phyloP scores from a whole-genome alignment of 768 basidiomycete genomes.

The Termitomyces sp. region DNA sequence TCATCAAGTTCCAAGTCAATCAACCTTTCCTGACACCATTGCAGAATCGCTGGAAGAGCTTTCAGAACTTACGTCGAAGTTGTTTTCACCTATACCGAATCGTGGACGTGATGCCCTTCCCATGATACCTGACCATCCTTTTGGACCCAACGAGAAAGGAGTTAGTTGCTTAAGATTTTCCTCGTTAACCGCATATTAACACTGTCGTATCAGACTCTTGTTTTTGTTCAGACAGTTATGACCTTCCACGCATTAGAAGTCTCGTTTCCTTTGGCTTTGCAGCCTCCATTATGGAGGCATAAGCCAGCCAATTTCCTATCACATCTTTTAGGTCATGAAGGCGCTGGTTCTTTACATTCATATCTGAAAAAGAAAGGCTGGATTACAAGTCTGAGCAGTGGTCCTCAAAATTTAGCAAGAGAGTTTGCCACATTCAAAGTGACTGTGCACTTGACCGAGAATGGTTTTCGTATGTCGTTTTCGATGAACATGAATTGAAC shows the following conservation, averaged over 20 bases:
- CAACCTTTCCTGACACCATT: slow-evolving; percentile 1
- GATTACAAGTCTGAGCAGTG: slow-evolving; percentile 70
- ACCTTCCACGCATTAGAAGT: slow-evolving; percentile 80
- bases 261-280: slow-evolving; percentile 70
- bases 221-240: slow-evolving; percentile 87
- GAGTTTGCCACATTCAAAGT: slow-evolving; percentile 89
- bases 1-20: background rate
- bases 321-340: slow-evolving; percentile 89
- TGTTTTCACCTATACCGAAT: slow-evolving; percentile 72
- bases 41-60: slow-evolving; percentile 75
- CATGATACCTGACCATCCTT: slow-evolving; percentile 66
- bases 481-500: background rate
- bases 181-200: background rate
- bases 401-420: slow-evolving; percentile 63
- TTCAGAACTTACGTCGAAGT: slow-evolving; percentile 47
- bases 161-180: slow-evolving; percentile 37
- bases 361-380: slow-evolving; percentile 88
- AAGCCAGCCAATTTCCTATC: slow-evolving; percentile 74
- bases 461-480: slow-evolving; percentile 70
- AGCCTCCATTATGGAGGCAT: slow-evolving; percentile 67
- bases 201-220: slow-evolving; percentile 50
- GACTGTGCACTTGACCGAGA: slow-evolving; percentile 72
- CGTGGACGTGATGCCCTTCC: slow-evolving; percentile 55
- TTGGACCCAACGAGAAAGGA: slow-evolving; percentile 64
- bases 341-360: slow-evolving; percentile 84